These are phyloP conservation scores for Hyphopichia buzzinii DNA, from an alignment of 1,139 yeast genomes.

Conservation along the genomic window DNA sequence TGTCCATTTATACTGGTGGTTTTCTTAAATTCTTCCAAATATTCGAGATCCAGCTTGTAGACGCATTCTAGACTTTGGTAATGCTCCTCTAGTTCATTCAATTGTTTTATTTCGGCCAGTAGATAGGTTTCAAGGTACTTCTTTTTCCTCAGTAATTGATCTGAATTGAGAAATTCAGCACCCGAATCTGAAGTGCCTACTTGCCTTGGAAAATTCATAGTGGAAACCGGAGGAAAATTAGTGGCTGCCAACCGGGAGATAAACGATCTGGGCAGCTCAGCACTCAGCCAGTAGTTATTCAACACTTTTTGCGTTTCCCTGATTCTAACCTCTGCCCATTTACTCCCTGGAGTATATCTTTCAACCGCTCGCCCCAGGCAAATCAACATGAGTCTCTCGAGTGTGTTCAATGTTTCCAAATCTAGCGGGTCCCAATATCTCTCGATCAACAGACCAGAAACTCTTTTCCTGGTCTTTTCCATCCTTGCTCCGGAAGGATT, in stretches of 20 bases:
- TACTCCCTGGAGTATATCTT: constrained; percentile 15
- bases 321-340: constrained; percentile 9
- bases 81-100: constrained; percentile 31
- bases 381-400: constrained; percentile 30
- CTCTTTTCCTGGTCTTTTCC: constrained; percentile 18
- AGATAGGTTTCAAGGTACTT: constrained; percentile 36
- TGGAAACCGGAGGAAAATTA: constrained; percentile 30
- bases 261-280: constrained; percentile 25
- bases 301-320: constrained; percentile 29
- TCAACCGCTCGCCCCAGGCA: constrained; percentile 32
- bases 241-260: constrained; percentile 30
- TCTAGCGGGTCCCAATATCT: constrained; percentile 36
- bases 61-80: constrained; percentile 20
- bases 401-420: constrained; percentile 15
- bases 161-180: constrained; percentile 31
- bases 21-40: constrained; percentile 27
- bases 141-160: constrained; percentile 28
- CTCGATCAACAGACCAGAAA: constrained; percentile 32
- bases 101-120: constrained; percentile 42
- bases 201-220: constrained; percentile 13
- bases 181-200: background rate
- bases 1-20: constrained; percentile 11
- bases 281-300: constrained; percentile 31
- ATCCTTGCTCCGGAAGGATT: constrained; percentile 9
- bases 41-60: constrained; percentile 32